These are phyloP conservation scores for Sordariomycetes sp. DNA, from an alignment of 2,329 filamentous ascomycete species.

Conservation along the genomic window DNA sequence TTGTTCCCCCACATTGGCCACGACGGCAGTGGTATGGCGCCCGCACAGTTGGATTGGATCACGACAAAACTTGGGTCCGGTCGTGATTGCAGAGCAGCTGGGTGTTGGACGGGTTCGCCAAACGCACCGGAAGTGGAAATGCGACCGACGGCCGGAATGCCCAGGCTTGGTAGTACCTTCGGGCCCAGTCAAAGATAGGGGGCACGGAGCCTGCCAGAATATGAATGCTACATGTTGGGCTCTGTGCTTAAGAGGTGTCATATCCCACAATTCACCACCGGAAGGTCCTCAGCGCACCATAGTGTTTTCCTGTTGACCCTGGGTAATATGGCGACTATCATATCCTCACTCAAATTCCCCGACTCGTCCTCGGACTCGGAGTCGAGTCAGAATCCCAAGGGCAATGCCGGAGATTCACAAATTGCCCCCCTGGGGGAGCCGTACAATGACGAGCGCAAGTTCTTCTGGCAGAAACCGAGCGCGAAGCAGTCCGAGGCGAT, in stretches of 20 bases:
- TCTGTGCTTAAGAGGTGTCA: background rate
- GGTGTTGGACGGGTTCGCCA: background rate
- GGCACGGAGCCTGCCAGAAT: background rate
- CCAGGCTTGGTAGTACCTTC: background rate
- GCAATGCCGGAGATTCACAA: background rate
- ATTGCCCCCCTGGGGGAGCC: slow-evolving; percentile 17
- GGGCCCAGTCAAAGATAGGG: background rate
- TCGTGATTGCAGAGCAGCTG: background rate
- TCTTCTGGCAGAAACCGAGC: slow-evolving; percentile 19
- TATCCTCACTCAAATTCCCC: slow-evolving; percentile 3
- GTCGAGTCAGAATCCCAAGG: too few relatives aligned
- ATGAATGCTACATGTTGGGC: background rate
- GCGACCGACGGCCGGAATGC: background rate
- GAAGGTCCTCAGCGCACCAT: background rate
- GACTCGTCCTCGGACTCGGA: slow-evolving; percentile 1
- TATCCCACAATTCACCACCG: background rate
- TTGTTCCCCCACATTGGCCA: background rate
- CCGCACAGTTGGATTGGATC: background rate
- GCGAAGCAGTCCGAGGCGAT: slow-evolving; percentile 15
- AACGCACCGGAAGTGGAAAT: background rate
- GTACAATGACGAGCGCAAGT: slow-evolving; percentile 15
- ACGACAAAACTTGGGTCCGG: background rate
- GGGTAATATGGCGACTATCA: background rate
- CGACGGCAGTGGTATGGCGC: too few relatives aligned
- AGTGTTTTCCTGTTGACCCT: background rate